Percentiles rank a stretch among this genome's conserved stretches.
These are phyloP conservation scores for Dryas octopetala DNA, from an alignment of 306 rosid genomes.

Conservation along the genomic window DNA sequence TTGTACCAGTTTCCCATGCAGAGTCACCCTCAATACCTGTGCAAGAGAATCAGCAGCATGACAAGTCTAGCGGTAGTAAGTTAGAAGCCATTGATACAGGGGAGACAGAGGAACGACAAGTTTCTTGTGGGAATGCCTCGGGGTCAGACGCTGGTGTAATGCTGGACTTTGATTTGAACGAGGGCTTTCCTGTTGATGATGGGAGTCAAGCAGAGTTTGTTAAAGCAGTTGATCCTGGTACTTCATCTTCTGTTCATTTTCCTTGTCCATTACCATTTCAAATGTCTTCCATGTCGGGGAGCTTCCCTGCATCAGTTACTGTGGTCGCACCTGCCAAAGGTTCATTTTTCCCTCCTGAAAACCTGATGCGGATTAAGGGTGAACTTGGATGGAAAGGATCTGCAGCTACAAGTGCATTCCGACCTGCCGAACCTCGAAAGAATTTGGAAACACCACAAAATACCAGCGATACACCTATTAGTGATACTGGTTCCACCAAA, in stretches of 20 bases:
- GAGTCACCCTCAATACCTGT: constrained; percentile 19
- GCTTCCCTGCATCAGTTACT: constrained; percentile 73
- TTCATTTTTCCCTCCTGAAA: constrained; percentile 70
- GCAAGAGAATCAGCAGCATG: constrained; percentile 31
- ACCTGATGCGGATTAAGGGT: constrained; percentile 58
- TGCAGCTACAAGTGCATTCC: constrained; percentile 94
- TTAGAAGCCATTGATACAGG: constrained; percentile 32
- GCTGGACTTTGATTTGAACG: constrained; percentile 89
- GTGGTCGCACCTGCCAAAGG: constrained; percentile 94
- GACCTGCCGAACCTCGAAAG: constrained; percentile 93
- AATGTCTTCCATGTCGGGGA: constrained; percentile 55
- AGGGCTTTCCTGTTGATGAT: constrained; percentile 81
- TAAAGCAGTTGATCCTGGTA: constrained; percentile 41
- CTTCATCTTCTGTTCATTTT: constrained; percentile 53
- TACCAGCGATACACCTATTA: constrained; percentile 38
- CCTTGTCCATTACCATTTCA: constrained; percentile 64
- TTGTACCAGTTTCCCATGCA: constrained; percentile 1
- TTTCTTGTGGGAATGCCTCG: constrained; percentile 30
- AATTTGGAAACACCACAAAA: constrained; percentile 40
- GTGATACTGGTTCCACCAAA: constrained; percentile 45
- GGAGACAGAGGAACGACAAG: constrained; percentile 34
- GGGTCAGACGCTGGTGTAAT: constrained; percentile 48
- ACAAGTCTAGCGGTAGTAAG: constrained; percentile 24
- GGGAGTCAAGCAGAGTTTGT: constrained; percentile 54
- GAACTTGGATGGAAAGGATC: constrained; percentile 98